These are phyloP conservation scores for Candida stauntonica DNA, from an alignment of 805 yeast genomes.

Conservation along the genomic window DNA sequence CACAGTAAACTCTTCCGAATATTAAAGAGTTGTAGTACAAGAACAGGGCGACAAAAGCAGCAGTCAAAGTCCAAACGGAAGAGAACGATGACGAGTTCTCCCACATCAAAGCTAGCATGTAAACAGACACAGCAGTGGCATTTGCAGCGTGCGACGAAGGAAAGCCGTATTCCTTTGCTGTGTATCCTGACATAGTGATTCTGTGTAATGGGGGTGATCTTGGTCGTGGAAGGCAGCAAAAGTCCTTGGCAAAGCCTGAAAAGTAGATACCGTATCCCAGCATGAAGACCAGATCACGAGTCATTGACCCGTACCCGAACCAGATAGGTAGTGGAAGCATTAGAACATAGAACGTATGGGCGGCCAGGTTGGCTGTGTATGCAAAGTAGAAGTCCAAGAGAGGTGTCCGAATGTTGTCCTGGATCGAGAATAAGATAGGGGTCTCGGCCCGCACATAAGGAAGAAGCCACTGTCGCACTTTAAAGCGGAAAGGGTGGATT, in stretches of 20 bases:
- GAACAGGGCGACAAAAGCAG: constrained; percentile 20
- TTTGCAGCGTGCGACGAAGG: constrained; percentile 95
- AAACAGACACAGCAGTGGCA: constrained; percentile 75
- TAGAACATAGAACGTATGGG: constrained; percentile 90
- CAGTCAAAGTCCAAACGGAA: constrained; percentile 6
- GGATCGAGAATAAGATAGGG: constrained; percentile 50
- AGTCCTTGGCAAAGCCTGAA: constrained; percentile 78
- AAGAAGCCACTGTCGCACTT: constrained; percentile 47
- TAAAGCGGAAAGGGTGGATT: constrained; percentile 52
- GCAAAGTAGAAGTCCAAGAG: constrained; percentile 72
- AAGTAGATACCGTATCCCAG: constrained; percentile 53
- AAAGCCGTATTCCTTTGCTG: constrained; percentile 90
- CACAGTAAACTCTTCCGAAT: constrained; percentile 85
- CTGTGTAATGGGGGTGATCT: constrained; percentile 86
- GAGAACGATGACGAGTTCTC: constrained; percentile 9
- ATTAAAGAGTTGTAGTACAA: constrained; percentile 62
- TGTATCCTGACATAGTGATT: constrained; percentile 85
- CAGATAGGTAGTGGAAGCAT: constrained; percentile 83
- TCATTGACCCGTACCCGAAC: constrained; percentile 58
- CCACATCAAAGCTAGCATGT: constrained; percentile 32
- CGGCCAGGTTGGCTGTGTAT: constrained; percentile 82
- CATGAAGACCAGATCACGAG: constrained; percentile 70
- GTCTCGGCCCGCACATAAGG: constrained; percentile 66
- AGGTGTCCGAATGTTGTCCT: constrained; percentile 43
- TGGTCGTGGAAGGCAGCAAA: constrained; percentile 88